A percentile compares a stretch with the other conserved stretches of the same genome.
phyloP scores from a whole-genome alignment of 2,329 filamentous ascomycete species.

The Aureobasidium uvarum region DNA sequence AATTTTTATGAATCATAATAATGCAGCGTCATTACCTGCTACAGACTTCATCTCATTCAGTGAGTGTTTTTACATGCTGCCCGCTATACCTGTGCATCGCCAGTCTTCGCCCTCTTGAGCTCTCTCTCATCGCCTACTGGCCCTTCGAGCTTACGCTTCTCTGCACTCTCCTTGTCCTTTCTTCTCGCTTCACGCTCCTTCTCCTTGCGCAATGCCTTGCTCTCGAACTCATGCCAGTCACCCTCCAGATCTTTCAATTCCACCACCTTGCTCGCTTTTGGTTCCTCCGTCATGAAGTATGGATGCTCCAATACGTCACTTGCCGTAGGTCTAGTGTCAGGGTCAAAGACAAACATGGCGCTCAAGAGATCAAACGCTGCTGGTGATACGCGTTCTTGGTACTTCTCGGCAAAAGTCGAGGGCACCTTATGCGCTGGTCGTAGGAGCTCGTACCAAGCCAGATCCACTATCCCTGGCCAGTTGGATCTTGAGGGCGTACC shows the following conservation, averaged over 20 bases:
- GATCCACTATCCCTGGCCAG: slow-evolving; percentile 88
- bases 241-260: slow-evolving; percentile 83
- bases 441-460: slow-evolving; percentile 95
- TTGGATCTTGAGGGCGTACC: slow-evolving; percentile 81
- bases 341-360: slow-evolving; percentile 88
- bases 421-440: slow-evolving; percentile 71
- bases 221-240: slow-evolving; percentile 99
- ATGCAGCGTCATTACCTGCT: background rate
- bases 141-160: slow-evolving; percentile 46
- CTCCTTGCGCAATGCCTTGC: slow-evolving; percentile 88
- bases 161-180: slow-evolving; percentile 47
- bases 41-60: background rate
- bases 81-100: slow-evolving; percentile 11
- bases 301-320: slow-evolving; percentile 79
- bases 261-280: slow-evolving; percentile 69
- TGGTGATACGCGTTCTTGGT: slow-evolving; percentile 70
- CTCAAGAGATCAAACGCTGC: slow-evolving; percentile 79
- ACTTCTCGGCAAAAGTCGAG: slow-evolving; percentile 78
- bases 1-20: background rate
- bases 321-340: slow-evolving; percentile 75
- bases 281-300: slow-evolving; percentile 85
- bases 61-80: background rate
- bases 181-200: slow-evolving; percentile 65
- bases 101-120: slow-evolving; percentile 16
- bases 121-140: slow-evolving; percentile 19